Evolutionary conservation across 2,329 filamentous ascomycete genomes (phyloP).

Genomic region (Alternaria postmessia): DNA sequence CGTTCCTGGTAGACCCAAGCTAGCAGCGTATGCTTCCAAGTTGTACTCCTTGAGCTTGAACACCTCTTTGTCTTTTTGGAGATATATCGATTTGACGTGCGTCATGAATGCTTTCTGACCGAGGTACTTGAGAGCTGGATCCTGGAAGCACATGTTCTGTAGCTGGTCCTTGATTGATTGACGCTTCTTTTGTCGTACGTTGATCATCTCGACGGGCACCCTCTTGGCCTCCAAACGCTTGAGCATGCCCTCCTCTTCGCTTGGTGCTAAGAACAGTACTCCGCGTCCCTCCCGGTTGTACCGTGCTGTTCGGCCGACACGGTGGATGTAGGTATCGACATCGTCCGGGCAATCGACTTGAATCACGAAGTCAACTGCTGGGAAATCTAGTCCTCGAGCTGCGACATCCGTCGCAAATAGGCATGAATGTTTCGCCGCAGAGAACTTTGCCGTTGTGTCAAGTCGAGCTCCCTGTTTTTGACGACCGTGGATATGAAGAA

Average conservation of each 20-base stretch:
- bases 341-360: conserved; percentile 98
- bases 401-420: conserved; percentile 96
- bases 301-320: conserved; percentile 91
- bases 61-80: conserved; percentile 90
- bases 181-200: conserved; percentile 88
- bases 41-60: conserved; percentile 86
- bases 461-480: conserved; percentile 91
- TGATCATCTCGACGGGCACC: conserved; percentile 85
- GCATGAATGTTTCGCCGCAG: conserved; percentile 80
- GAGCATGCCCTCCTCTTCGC: conserved; percentile 91
- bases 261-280: conserved; percentile 90
- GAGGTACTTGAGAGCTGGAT: conserved; percentile 90
- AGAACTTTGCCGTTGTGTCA: conserved; percentile 86
- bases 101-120: conserved; percentile 96
- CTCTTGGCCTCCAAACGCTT: conserved; percentile 86
- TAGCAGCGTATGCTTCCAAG: conserved; percentile 84
- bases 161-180: conserved; percentile 83
- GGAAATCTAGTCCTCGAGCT: conserved; percentile 92
- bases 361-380: conserved; percentile 98
- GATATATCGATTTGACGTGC: conserved; percentile 82
- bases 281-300: conserved; percentile 89
- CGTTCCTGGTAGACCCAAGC: conserved; percentile 86
- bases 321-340: conserved; percentile 96
- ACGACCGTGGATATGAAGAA: conserved; percentile 90
- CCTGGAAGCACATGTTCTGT: conserved; percentile 95